Evolutionary conservation across 2,329 filamentous ascomycete genomes (phyloP).

Genomic region (Colletotrichum tanaceti): DNA sequence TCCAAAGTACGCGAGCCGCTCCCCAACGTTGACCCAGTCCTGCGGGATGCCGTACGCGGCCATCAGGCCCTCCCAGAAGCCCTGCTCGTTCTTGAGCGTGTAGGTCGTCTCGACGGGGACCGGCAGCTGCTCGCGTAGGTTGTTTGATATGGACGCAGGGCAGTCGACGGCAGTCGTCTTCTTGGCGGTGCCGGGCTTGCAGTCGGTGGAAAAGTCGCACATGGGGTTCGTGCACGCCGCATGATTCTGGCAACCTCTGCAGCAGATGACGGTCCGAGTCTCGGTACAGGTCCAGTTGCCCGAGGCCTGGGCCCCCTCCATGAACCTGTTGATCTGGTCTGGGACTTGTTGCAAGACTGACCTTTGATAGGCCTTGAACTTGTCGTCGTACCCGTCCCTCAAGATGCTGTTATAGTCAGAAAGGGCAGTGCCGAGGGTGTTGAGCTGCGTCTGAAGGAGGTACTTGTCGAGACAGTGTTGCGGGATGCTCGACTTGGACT

Average conservation of each 20-base stretch:
- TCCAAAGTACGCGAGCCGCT: conserved; percentile 8
- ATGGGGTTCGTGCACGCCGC: conserved; percentile 15
- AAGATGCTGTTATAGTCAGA: conserved; percentile 18
- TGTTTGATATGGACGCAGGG: conserved; percentile 17
- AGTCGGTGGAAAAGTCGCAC: conserved; percentile 15
- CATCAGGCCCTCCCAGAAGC: conserved; percentile 10
- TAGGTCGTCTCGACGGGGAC: conserved; percentile 14
- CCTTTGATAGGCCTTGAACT: conserved; percentile 17
- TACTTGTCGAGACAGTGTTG: conserved; percentile 21
- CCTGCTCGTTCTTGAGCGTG: conserved; percentile 17
- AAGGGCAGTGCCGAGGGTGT: conserved; percentile 12
- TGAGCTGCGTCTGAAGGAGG: conserved; percentile 12
- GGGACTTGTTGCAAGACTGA: conserved; percentile 16
- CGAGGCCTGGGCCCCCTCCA: conserved; percentile 18
- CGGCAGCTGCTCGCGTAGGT: conserved; percentile 14
- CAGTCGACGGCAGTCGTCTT: conserved; percentile 14
- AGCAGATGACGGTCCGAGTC: conserved; percentile 17
- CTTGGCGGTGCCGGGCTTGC: conserved; percentile 15
- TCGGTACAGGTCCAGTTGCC: conserved; percentile 19
- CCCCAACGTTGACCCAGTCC: conserved; percentile 17
- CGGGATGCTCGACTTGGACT: conserved; percentile 20
- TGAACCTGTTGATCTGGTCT: conserved; percentile 23
- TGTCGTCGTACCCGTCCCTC: conserved; percentile 14
- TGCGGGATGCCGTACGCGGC: conserved; percentile 14
- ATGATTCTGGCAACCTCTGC: conserved; percentile 17